Conservation (phyloP, 2,329 filamentous ascomycete species). For the Neonectria punicea region DNA sequence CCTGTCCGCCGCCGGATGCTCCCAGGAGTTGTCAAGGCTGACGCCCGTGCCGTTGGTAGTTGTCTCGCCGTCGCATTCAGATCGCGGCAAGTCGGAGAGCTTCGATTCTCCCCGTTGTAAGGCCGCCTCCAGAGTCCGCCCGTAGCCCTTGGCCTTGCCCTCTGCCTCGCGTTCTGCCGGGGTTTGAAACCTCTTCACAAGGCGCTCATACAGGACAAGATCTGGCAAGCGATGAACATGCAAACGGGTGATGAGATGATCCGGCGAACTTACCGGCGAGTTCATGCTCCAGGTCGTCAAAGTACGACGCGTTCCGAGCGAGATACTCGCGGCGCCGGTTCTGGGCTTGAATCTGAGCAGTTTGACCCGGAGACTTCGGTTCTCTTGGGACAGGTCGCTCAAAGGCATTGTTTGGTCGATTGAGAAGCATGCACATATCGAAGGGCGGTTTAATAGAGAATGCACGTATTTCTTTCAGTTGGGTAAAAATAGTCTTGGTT, state of each 20-base stretch:
- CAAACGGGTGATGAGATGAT: neutral
- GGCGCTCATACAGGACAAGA: conserved; percentile 82
- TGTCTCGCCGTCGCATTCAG: neutral
- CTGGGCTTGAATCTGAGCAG: conserved; percentile 67
- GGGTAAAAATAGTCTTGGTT: neutral
- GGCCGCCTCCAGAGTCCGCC: conserved; percentile 81
- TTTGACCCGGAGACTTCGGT: conserved; percentile 53
- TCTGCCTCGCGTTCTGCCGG: conserved; percentile 78
- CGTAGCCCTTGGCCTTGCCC: conserved; percentile 79
- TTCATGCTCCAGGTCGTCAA: conserved; percentile 66
- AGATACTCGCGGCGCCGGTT: conserved; percentile 85
- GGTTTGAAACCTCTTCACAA: conserved; percentile 82
- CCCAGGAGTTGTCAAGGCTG: conserved; percentile 53
- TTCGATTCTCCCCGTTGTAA: conserved; percentile 81
- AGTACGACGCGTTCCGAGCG: conserved; percentile 77
- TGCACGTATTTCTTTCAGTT: neutral
- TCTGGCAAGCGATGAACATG: conserved; percentile 56
- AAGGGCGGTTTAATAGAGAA: neutral
- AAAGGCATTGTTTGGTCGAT: neutral
- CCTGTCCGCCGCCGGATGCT: conserved; percentile 52
- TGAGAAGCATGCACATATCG: neutral
- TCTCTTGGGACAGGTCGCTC: conserved; percentile 57
- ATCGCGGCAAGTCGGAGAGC: conserved; percentile 62
- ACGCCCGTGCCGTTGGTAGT: conserved; percentile 15
- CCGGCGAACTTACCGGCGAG: conserved; percentile 56